Conservation (phyloP, 164 flowering plant genomes). For the Pachysandra terminalis region DNA sequence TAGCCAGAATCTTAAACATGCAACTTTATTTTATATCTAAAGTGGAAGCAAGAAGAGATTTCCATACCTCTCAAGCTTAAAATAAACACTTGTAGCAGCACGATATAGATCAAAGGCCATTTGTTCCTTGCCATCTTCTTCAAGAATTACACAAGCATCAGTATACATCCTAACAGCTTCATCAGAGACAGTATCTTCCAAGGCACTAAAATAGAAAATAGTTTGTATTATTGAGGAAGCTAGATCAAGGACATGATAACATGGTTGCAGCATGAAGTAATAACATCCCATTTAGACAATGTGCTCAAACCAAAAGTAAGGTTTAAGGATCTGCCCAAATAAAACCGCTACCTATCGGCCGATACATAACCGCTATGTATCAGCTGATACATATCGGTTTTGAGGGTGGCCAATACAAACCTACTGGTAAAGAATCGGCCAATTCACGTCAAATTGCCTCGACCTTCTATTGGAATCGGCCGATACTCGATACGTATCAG, state of each 20-base stretch:
- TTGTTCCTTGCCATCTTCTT: slow-evolving; percentile 93
- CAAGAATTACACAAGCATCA: slow-evolving; percentile 80
- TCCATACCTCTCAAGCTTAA: slow-evolving; percentile 84
- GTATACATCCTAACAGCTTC: slow-evolving; percentile 72
- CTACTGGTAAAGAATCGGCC: too few relatives aligned
- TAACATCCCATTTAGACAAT: not conserved
- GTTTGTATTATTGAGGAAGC: not conserved
- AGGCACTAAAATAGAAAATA: slow-evolving; percentile 39
- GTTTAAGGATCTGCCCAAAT: too few relatives aligned
- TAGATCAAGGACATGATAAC: not conserved
- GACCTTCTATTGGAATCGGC: too few relatives aligned
- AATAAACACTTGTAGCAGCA: slow-evolving; percentile 65
- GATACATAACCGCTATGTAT: too few relatives aligned
- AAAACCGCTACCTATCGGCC: too few relatives aligned
- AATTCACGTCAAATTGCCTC: too few relatives aligned
- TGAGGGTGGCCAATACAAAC: too few relatives aligned
- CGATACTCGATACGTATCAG: too few relatives aligned
- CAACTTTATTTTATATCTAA: not conserved
- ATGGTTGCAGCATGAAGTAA: not conserved
- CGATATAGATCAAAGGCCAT: slow-evolving; percentile 98
- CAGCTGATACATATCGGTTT: too few relatives aligned
- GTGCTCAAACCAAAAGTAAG: too few relatives aligned
- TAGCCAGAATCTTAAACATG: not conserved
- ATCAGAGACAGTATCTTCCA: slow-evolving; percentile 76
- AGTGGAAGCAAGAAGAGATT: not conserved